These are phyloP conservation scores for Hypoxylon fragiforme DNA, from an alignment of 495 filamentous ascomycete genomes.

Conservation along the genomic window DNA sequence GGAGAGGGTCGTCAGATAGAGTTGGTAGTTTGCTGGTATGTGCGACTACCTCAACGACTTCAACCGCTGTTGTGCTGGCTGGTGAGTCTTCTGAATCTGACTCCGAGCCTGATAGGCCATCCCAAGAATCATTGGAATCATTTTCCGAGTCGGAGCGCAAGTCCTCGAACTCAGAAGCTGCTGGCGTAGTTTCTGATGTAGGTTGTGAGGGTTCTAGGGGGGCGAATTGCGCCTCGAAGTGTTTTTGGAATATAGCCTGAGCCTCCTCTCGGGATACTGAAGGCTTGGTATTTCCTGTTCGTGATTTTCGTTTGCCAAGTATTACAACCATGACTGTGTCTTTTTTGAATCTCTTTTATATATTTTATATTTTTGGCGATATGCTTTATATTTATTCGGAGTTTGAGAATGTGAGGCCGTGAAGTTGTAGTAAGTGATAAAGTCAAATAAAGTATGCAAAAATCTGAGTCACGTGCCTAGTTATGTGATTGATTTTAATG, in stretches of 20 bases:
- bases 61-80: constrained; percentile 15
- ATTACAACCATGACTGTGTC: constrained; percentile 37
- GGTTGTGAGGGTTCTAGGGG: constrained; percentile 55
- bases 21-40: constrained; percentile 49
- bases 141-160: constrained; percentile 48
- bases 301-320: constrained; percentile 50
- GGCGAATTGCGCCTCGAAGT: constrained; percentile 86
- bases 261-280: constrained; percentile 39
- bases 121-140: constrained; percentile 51
- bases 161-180: constrained; percentile 20
- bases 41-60: constrained; percentile 65
- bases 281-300: constrained; percentile 28
- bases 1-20: constrained; percentile 47
- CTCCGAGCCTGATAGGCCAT: constrained; percentile 57
- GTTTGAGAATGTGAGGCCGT: too few relatives aligned
- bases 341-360: too few relatives aligned
- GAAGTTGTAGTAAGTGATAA: too few relatives aligned
- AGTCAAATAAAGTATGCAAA: too few relatives aligned
- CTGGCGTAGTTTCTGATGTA: constrained; percentile 21
- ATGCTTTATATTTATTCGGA: too few relatives aligned
- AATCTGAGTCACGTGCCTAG: too few relatives aligned
- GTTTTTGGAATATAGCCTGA: constrained; percentile 65
- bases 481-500: too few relatives aligned
- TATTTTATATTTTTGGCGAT: too few relatives aligned
- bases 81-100: constrained; percentile 22